Base-by-base conservation (phyloP, 2,329 filamentous ascomycete species). In the Falciphora oryzae region DNA sequence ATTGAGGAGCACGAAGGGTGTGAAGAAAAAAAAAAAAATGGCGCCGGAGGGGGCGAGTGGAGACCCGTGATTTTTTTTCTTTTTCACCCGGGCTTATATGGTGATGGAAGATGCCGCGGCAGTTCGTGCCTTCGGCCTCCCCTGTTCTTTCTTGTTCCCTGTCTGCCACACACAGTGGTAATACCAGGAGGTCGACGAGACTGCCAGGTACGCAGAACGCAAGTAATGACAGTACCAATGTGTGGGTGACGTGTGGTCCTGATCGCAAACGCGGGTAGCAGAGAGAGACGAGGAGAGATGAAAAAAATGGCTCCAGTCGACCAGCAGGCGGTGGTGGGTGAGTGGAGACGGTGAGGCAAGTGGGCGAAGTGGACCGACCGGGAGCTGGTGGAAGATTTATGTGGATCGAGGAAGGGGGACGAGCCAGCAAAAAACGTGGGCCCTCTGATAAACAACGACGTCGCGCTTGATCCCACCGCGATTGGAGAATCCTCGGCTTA, bases 381-480 rank as follows among this genome's bases (percentile, higher is more conserved):
- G 62, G 62, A 63, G 44, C 56, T 63, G 62, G 56, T 63, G 62
- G 62, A 57, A 57, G 62, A 57, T 44, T 63, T 63, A 63, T 63
- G 62, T 63, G 62, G 62, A 63, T 59, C 62, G 56, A 63, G 56
- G 56, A 38, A 44, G 32, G 60, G 60, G 32, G 53, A 63, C 53
- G 53, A 59, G 56, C 53, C 62, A 63, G 56, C 62, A 44, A 63
- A 44, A 62, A 62, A 62, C 27, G 44, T 57, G 61, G 61, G 57
- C 27, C 57, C 57, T 58, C 57, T 60, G 25, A 60, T 60, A 60
- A 60, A 60, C 58, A 60, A n/a, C 22, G 31, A 60, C 22, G 58
- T 53, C 58, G 58, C 58, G 58, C 58, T 60, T 60, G 58, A 31
- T n/a, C 31, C 58, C 58, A 60, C 58, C 22, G 27, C 31, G 58